Evolutionary conservation across 2,329 filamentous ascomycete genomes (phyloP).

Genomic region (Corinectria fuckeliana): DNA sequence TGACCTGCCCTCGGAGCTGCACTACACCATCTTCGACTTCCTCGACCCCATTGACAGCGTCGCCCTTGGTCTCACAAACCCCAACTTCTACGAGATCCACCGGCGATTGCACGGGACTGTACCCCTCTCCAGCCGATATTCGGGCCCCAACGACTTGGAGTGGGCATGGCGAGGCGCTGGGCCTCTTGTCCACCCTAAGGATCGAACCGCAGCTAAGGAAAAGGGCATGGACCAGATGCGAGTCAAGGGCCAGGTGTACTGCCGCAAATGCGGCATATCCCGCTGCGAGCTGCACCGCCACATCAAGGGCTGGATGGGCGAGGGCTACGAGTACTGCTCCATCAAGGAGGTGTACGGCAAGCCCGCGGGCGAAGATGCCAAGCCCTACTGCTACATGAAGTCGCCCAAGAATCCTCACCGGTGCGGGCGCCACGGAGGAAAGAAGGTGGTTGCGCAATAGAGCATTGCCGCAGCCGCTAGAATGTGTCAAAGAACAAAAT

Average conservation of each 20-base stretch:
- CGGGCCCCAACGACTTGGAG: constrained; percentile 68
- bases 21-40: constrained; percentile 66
- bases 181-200: constrained; percentile 45
- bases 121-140: constrained; percentile 62
- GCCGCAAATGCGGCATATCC: constrained; percentile 65
- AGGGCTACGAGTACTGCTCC: constrained; percentile 64
- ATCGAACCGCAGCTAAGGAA: constrained; percentile 22
- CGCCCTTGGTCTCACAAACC: constrained; percentile 65
- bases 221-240: constrained; percentile 54
- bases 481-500: background rate
- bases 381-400: constrained; percentile 63
- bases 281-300: constrained; percentile 70
- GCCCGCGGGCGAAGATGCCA: constrained; percentile 53
- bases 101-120: constrained; percentile 61
- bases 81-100: constrained; percentile 65
- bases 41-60: constrained; percentile 70
- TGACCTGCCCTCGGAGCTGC: constrained; percentile 64
- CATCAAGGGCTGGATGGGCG: constrained; percentile 65
- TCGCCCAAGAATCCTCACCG: constrained; percentile 64
- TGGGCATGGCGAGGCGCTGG: constrained; percentile 67
- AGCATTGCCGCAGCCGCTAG: background rate
- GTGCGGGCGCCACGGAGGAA: constrained; percentile 61
- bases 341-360: constrained; percentile 64
- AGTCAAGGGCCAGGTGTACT: constrained; percentile 65
- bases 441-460: constrained; percentile 26